Evolutionary conservation across 306 rosid species (phyloP), one percentile per base, ranked within the genome.

Genomic region (Sechiopsis laciniata): DNA sequence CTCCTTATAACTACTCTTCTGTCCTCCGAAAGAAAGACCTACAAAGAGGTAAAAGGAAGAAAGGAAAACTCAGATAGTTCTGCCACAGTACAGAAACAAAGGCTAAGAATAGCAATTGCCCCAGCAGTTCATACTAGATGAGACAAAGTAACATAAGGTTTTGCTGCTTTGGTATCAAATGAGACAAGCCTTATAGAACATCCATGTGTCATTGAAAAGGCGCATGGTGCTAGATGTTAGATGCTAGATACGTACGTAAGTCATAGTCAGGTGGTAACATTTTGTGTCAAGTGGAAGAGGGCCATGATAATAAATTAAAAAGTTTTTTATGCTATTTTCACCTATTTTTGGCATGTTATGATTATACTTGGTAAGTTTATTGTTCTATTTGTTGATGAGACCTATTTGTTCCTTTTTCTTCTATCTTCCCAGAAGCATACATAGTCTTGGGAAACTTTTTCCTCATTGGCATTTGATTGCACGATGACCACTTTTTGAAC

Each of bases 321-420:
- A 12, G 14, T 37, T 37, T 65, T 65, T 64, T 4, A 40, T 64
- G 7, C 24, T 40, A 64, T 16, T 22, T 40, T 52, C 13, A 17
- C 26, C 53, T 20, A 20, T 20, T 46, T 48, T 67, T 48, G 20
- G 40, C 32, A 10, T 45, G 72, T 40, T 40, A 5, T 2, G 10
- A 13, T 7, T 48, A 6, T 68, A 42, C n/a, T 19, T 66, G 6
- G 99, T 88, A 84, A 65, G 42, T 65, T 19, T n/a, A 35, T 42
- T 14, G 1, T 6, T 19, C 16, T 21, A 40, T 19, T 66, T 19
- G 52, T 66, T 45, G 53, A 26, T 46, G 32, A 19, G 54, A 66
- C 17, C 8, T 42, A 10, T 65, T 37, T 64, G 17, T 64, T 64
- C 17, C 14, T 26, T n/a, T 40, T 10, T 17, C 7, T 40, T 65